phyloP scores from a whole-genome alignment of 805 yeast species.

The Candida berthetii region DNA sequence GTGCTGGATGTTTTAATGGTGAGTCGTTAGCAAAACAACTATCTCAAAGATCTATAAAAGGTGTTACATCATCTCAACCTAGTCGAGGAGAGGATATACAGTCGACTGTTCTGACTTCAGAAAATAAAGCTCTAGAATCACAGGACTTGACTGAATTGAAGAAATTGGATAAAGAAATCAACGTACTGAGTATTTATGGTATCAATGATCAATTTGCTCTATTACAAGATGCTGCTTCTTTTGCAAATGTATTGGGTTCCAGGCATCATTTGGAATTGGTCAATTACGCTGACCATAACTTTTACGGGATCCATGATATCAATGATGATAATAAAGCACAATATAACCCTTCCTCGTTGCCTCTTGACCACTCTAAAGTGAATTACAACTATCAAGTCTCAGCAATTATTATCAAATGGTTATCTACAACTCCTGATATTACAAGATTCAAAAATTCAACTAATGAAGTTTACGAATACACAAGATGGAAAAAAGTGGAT shows the following conservation, averaged over 20 bases:
- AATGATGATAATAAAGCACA: conserved; percentile 23
- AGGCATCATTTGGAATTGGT: conserved; percentile 56
- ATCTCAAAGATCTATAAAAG: conserved; percentile 19
- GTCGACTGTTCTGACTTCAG: conserved; percentile 39
- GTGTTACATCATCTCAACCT: conserved; percentile 32
- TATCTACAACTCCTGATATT: conserved; percentile 40
- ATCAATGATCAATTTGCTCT: conserved; percentile 62
- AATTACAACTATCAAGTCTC: conserved; percentile 56
- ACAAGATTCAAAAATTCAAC: conserved; percentile 41
- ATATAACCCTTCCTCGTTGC: conserved; percentile 32
- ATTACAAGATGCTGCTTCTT: conserved; percentile 50
- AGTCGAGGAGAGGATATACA: conserved; percentile 44
- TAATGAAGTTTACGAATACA: conserved; percentile 28
- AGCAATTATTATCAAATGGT: conserved; percentile 41
- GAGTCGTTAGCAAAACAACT: conserved; percentile 37
- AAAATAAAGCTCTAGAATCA: conserved; percentile 41
- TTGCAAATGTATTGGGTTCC: conserved; percentile 46
- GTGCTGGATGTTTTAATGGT: conserved; percentile 66
- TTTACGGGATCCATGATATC: conserved; percentile 44
- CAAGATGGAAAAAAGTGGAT: conserved; percentile 58
- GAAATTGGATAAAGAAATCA: conserved; percentile 36
- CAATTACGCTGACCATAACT: conserved; percentile 77
- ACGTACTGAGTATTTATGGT: conserved; percentile 69
- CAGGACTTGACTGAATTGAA: conserved; percentile 39
- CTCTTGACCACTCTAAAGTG: conserved; percentile 39